phyloP scores from a whole-genome alignment of 768 basidiomycete genomes.

The Rhodotorula taiwanensis region DNA sequence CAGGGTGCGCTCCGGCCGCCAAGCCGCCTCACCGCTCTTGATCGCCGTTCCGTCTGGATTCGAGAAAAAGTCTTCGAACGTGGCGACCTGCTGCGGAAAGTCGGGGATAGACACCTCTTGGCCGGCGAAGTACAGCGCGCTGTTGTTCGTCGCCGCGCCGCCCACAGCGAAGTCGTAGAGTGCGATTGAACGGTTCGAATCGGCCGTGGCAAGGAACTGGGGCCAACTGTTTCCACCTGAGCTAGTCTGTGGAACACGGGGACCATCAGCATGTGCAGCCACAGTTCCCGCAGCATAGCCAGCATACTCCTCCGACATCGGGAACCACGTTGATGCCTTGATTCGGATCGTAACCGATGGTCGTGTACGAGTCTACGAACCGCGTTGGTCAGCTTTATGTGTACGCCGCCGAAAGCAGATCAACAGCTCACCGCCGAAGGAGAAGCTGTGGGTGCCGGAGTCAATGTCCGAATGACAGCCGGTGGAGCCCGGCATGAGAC shows the following conservation, averaged over 20 bases:
- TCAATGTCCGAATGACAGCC: too few species aligned
- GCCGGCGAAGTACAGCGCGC: not conserved
- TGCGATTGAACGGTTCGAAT: not conserved
- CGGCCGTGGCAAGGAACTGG: slow-evolving; percentile 7
- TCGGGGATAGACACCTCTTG: not conserved
- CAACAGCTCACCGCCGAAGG: too few species aligned
- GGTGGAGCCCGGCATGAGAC: too few species aligned
- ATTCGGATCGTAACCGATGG: slow-evolving; percentile 4
- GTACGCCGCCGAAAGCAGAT: too few species aligned
- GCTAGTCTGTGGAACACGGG: not conserved
- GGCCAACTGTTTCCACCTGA: slow-evolving; percentile 22
- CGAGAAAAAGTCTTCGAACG: slow-evolving; percentile 1
- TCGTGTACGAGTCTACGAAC: slow-evolving; percentile 20
- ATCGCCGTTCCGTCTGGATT: not conserved
- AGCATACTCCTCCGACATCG: not conserved
- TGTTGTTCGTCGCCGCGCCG: slow-evolving; percentile 7
- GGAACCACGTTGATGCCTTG: not conserved
- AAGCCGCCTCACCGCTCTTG: not conserved
- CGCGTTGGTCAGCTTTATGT: too few species aligned
- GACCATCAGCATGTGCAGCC: not conserved
- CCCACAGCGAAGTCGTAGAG: slow-evolving; percentile 21
- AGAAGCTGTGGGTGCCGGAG: too few species aligned
- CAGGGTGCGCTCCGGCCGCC: slow-evolving; percentile 3
- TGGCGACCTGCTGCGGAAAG: slow-evolving; percentile 6
- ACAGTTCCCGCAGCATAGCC: rapidly evolving